Percentiles rank a stretch among this genome's conserved stretches.
These are phyloP conservation scores for Chlamydomonas applanata DNA, from an alignment of 139 green algal genomes.

Conservation along the genomic window DNA sequence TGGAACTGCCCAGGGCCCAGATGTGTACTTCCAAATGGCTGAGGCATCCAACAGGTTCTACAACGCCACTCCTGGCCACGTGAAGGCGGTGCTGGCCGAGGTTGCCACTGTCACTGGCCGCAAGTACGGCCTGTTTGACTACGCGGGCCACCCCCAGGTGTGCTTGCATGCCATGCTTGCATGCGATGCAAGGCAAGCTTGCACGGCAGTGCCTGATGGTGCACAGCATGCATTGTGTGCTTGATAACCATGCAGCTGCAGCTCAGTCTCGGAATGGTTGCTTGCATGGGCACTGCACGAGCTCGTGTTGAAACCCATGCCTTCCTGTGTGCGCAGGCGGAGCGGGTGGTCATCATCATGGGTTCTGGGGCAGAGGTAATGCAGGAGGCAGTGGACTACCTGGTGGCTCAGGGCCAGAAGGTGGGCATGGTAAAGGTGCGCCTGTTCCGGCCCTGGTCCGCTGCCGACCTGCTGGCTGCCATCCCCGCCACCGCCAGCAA, in stretches of 20 bases:
- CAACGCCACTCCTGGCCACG: not conserved
- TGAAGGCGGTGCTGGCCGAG: constrained; percentile 23
- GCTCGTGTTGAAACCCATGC: no score
- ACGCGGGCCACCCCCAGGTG: constrained; percentile 40
- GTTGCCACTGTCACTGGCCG: constrained; percentile 42
- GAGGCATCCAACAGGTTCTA: constrained; percentile 54
- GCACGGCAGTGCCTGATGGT: no score
- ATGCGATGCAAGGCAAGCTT: no score
- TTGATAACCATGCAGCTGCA: no score
- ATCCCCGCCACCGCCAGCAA: constrained; percentile 36
- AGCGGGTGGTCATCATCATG: constrained; percentile 52
- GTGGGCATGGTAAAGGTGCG: constrained; percentile 30
- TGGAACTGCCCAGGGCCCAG: constrained; percentile 43
- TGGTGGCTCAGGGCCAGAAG: constrained; percentile 35
- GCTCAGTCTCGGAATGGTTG: no score
- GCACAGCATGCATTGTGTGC: no score
- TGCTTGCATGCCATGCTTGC: no score
- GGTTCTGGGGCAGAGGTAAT: constrained; percentile 43
- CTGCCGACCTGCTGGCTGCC: constrained; percentile 38
- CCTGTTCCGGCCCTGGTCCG: constrained; percentile 52
- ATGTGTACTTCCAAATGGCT: constrained; percentile 54
- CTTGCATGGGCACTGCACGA: no score
- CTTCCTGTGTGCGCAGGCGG: no score
- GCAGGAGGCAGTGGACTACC: constrained; percentile 36
- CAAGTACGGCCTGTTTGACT: constrained; percentile 53